Evolutionary conservation across 73 alveolate genomes (phyloP), one percentile per base, ranked within the genome.

Genomic region (Paramecium sonneborni): DNA sequence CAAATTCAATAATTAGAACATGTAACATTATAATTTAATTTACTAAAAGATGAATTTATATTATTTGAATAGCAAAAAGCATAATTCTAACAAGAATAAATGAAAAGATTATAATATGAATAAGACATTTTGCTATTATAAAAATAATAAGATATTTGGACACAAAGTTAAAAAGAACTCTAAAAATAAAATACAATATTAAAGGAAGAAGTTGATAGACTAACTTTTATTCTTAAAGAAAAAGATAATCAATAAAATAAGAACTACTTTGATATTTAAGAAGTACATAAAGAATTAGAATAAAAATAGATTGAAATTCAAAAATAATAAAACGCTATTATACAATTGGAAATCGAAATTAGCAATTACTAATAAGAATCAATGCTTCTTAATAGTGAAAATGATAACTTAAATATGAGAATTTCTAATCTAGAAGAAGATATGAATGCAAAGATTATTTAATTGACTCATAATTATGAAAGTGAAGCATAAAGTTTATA

Each of bases 371-470:
- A 30, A 44, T 26, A 79, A 34, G 90, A 79, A 30, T 30, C 46
- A 18, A 79, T 79, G 41, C 15, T 32, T 0, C 39, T 41, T 24
- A 46, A 44, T 44, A 62, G 44, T 62, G 84, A 62, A 6, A 62
- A 62, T 26, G 84, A 62, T 62, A 62, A 62, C 24, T 62, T 62
- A 24, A 32, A 26, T 30, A 62, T 62, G 76, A 79, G 74, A 79
- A 24, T 24, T 20, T 2, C 46, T 24, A 37, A 23, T 38, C 3
- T 41, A 18, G 72, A 30, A 44, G 41, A 79, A 14, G 41, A 79
- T 15, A 23, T 79, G 55, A 62, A 79, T 43, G n/a, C 21, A 9
- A 23, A 79, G 23, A 79, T 79, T 14, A 43, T 57, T 3, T 74
- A 79, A 43, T 46, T 79, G 15, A 79, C 90, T 10, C 15, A 43